Evolutionary conservation across 441 rosid species (phyloP).

Genomic region (Adansonia madagascariensis): DNA sequence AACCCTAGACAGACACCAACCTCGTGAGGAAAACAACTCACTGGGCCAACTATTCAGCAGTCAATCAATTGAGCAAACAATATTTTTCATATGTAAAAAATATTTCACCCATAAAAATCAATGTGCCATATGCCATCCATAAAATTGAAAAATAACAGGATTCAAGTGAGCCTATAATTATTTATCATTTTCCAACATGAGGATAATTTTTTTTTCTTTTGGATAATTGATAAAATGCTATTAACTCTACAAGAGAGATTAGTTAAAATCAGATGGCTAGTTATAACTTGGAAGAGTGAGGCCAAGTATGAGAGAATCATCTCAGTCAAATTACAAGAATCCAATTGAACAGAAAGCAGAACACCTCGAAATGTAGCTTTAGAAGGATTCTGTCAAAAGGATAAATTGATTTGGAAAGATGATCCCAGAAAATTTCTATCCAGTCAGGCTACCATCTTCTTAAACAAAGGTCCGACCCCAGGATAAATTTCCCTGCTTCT

Average conservation of each 20-base stretch:
- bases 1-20: background rate
- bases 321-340: background rate
- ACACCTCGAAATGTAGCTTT: no score
- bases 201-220: no score
- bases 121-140: background rate
- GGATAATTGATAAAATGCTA: no score
- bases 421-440: background rate
- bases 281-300: background rate
- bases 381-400: no score
- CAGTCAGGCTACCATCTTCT: background rate
- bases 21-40: background rate
- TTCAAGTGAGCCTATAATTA: background rate
- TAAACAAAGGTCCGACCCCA: background rate
- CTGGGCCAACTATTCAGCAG: background rate
- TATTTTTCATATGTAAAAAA: background rate
- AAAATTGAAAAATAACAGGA: background rate
- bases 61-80: background rate
- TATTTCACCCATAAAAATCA: background rate
- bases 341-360: no score
- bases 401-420: background rate
- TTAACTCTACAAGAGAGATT: background rate
- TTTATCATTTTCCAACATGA: background rate
- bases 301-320: background rate
- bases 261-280: background rate
- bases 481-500: background rate